Conservation (phyloP, 352 stramenopile species). For the Peronosclerospora sorghi region DNA sequence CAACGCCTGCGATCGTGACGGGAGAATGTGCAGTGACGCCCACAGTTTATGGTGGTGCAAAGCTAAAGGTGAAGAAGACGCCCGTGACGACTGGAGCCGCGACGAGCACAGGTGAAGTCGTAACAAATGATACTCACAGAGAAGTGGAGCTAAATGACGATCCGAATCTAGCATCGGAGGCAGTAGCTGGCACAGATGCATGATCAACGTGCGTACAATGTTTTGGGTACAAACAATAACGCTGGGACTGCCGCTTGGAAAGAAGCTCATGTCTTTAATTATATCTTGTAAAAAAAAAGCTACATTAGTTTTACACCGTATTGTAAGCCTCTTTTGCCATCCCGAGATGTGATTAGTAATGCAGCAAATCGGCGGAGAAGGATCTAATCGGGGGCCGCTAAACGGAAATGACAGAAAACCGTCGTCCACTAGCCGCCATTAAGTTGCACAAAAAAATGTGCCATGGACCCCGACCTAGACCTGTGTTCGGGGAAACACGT, state of each 20-base stretch:
- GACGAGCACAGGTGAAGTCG: background rate
- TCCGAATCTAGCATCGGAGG: background rate
- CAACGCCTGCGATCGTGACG: slow-evolving; percentile 11
- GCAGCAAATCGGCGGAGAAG: too few species aligned
- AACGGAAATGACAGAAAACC: too few species aligned
- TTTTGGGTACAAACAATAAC: background rate
- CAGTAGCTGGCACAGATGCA: slow-evolving; percentile 2
- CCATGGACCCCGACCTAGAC: too few species aligned
- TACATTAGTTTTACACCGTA: too few species aligned
- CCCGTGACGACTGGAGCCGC: background rate
- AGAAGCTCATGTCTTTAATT: too few species aligned
- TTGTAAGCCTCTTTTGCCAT: too few species aligned
- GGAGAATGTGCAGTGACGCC: slow-evolving; percentile 10
- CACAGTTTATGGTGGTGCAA: slow-evolving; percentile 2
- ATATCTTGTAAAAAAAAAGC: too few species aligned
- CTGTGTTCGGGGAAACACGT: too few species aligned
- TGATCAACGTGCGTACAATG: slow-evolving; percentile 11
- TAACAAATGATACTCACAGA: background rate
- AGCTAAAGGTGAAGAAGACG: slow-evolving; percentile 1
- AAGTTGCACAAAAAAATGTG: too few species aligned
- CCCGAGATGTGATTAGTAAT: too few species aligned
- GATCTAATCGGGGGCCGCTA: too few species aligned
- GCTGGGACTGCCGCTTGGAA: background rate
- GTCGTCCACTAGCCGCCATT: too few species aligned
- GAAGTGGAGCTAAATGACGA: background rate